Evolutionary conservation across 768 basidiomycete genomes (phyloP).

Genomic region (Fomitopsis serialis): DNA sequence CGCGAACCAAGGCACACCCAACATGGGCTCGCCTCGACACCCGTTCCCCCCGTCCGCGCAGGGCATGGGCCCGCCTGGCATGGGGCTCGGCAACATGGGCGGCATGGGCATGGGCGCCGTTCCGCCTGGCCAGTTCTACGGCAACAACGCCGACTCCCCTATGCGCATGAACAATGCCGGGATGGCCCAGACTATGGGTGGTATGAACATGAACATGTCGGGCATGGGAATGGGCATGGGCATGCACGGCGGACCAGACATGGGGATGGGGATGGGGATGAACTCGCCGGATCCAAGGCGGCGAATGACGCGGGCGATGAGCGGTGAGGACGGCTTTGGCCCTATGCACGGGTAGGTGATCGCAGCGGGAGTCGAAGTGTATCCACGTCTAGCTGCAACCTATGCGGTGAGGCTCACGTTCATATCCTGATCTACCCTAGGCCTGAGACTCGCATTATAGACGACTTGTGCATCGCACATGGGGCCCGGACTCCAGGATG

Average conservation of each 20-base stretch:
- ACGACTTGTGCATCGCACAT: too few species aligned
- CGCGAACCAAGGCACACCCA: slow-evolving; percentile 7
- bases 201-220: slow-evolving; percentile 14
- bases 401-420: too few species aligned
- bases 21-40: slow-evolving; percentile 17
- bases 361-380: neutral
- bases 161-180: slow-evolving; percentile 14
- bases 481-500: too few species aligned
- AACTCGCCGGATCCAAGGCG: slow-evolving; percentile 20
- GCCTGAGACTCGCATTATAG: too few species aligned
- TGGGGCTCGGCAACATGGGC: slow-evolving; percentile 20
- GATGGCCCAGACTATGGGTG: slow-evolving; percentile 12
- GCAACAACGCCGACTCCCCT: slow-evolving; percentile 11
- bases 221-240: slow-evolving; percentile 28
- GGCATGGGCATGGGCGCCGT: slow-evolving; percentile 24
- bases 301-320: slow-evolving; percentile 21
- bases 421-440: too few species aligned
- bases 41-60: slow-evolving; percentile 13
- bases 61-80: slow-evolving; percentile 13
- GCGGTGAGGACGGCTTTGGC: slow-evolving; percentile 21
- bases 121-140: slow-evolving; percentile 39
- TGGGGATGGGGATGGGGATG: slow-evolving; percentile 14
- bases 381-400: neutral
- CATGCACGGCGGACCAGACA: slow-evolving; percentile 15
- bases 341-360: slow-evolving; percentile 14